A percentile compares a stretch with the other conserved stretches of the same genome.
phyloP scores from a whole-genome alignment of 768 basidiomycete genomes.

The Pleurotus citrinopileatus region DNA sequence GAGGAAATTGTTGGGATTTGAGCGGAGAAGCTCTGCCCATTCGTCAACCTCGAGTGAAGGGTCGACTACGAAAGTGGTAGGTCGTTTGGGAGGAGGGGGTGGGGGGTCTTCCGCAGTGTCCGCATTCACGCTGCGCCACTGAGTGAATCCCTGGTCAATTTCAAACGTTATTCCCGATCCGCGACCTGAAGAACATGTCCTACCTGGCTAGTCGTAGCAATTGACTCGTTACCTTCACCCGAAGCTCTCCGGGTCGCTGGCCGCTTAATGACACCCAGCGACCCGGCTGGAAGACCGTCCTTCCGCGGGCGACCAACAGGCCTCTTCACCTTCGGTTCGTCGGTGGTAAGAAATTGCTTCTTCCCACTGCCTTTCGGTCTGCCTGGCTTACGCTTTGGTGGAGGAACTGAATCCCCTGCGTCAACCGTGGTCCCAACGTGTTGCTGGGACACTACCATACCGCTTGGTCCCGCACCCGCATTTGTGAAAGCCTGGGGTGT shows the following conservation, averaged over 20 bases:
- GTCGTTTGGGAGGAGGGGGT: not conserved
- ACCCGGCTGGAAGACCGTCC: slow-evolving; percentile 78
- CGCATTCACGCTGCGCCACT: slow-evolving; percentile 5
- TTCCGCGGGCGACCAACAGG: slow-evolving; percentile 82
- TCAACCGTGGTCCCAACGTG: not conserved
- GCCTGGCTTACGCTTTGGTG: slow-evolving; percentile 65
- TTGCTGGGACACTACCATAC: not conserved
- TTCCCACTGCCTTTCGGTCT: slow-evolving; percentile 80
- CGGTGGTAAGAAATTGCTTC: slow-evolving; percentile 46
- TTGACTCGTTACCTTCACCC: not conserved
- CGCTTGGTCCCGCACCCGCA: not conserved
- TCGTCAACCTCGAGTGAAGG: slow-evolving; percentile 56
- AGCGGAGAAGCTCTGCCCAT: slow-evolving; percentile 60
- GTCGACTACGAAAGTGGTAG: slow-evolving; percentile 37
- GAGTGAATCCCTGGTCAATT: not conserved
- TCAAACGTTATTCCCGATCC: not conserved
- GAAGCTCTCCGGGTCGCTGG: slow-evolving; percentile 20
- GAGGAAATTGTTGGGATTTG: slow-evolving; percentile 56
- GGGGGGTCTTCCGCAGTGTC: not conserved
- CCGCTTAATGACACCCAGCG: slow-evolving; percentile 40
- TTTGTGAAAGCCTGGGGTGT: not conserved
- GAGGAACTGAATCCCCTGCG: slow-evolving; percentile 9
- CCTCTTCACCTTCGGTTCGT: slow-evolving; percentile 59
- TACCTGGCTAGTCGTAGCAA: not conserved
- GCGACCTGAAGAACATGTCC: not conserved